phyloP scores from a whole-genome alignment of 495 filamentous ascomycete genomes.

The Penicillium robsamsonii region DNA sequence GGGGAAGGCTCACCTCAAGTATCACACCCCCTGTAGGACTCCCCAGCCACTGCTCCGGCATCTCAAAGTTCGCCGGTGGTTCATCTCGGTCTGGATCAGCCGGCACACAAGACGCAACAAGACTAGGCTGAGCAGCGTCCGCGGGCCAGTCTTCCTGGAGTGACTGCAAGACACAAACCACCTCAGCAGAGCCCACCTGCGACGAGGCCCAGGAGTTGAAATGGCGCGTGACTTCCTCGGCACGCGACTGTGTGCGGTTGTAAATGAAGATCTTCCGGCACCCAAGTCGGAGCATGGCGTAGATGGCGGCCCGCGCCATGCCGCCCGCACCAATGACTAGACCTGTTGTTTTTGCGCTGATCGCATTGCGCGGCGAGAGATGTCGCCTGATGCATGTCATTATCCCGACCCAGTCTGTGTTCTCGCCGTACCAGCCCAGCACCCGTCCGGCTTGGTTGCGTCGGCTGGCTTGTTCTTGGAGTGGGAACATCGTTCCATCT shows the following conservation, averaged over 20 bases:
- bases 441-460: constrained; percentile 65
- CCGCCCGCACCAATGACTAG: constrained; percentile 78
- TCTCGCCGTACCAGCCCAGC: constrained; percentile 73
- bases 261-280: constrained; percentile 77
- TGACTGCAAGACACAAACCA: constrained; percentile 60
- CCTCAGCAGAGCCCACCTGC: constrained; percentile 43
- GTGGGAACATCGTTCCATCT: constrained; percentile 62
- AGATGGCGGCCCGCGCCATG: constrained; percentile 77
- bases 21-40: constrained; percentile 79
- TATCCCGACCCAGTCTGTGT: constrained; percentile 83
- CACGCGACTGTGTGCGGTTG: constrained; percentile 64
- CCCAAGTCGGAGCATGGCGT: constrained; percentile 74
- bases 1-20: constrained; percentile 56
- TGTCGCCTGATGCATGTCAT: constrained; percentile 67
- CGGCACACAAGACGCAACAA: constrained; percentile 75
- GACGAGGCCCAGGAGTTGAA: constrained; percentile 61
- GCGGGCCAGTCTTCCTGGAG: constrained; percentile 64
- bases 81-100: constrained; percentile 60
- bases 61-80: constrained; percentile 68
- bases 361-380: constrained; percentile 75
- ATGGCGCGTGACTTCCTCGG: constrained; percentile 65
- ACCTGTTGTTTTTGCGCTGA: constrained; percentile 65
- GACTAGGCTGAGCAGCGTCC: constrained; percentile 62
- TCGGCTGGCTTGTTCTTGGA: constrained; percentile 59
- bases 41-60: constrained; percentile 70